Evolutionary conservation across 805 yeast species (phyloP).

Genomic region (Hyphopichia homilentoma): DNA sequence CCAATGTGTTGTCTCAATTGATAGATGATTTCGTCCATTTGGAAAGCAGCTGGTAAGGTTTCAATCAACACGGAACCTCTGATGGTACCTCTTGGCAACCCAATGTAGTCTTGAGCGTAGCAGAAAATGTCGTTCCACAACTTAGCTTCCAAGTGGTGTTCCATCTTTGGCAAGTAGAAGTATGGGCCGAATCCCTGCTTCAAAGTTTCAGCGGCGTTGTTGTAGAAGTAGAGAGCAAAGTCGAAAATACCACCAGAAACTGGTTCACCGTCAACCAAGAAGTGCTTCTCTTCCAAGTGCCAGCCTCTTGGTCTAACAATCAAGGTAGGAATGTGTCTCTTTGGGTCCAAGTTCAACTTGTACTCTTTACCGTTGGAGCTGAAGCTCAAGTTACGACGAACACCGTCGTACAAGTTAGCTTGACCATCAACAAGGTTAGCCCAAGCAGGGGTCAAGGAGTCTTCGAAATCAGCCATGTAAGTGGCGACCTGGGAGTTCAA

Average conservation of each 20-base stretch:
- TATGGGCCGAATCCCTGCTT: conserved; percentile 74
- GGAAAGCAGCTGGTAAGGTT: conserved; percentile 82
- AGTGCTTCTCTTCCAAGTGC: conserved; percentile 77
- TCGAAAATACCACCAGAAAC: conserved; percentile 75
- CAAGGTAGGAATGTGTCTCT: conserved; percentile 66
- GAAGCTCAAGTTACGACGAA: conserved; percentile 56
- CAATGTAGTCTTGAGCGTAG: conserved; percentile 69
- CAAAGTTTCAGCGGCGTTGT: conserved; percentile 62
- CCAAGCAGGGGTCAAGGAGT: conserved; percentile 85
- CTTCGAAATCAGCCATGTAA: conserved; percentile 85
- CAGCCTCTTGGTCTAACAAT: conserved; percentile 88
- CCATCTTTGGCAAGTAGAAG: conserved; percentile 83
- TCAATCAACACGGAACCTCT: conserved; percentile 81
- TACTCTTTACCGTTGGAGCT: conserved; percentile 42
- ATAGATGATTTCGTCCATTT: conserved; percentile 79
- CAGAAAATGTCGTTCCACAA: conserved; percentile 80
- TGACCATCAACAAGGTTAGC: conserved; percentile 75
- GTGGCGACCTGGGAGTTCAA: conserved; percentile 75
- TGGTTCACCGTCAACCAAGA: conserved; percentile 70
- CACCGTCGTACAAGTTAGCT: conserved; percentile 72
- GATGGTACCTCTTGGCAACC: conserved; percentile 70
- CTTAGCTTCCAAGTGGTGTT: conserved; percentile 78
- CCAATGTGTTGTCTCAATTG: conserved; percentile 73
- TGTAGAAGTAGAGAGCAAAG: conserved; percentile 74
- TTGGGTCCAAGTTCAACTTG: conserved; percentile 41